Percentiles rank a stretch among this genome's conserved stretches.
These are phyloP conservation scores for Nemania diffusa DNA, from an alignment of 2,329 filamentous ascomycete genomes.

Conservation along the genomic window DNA sequence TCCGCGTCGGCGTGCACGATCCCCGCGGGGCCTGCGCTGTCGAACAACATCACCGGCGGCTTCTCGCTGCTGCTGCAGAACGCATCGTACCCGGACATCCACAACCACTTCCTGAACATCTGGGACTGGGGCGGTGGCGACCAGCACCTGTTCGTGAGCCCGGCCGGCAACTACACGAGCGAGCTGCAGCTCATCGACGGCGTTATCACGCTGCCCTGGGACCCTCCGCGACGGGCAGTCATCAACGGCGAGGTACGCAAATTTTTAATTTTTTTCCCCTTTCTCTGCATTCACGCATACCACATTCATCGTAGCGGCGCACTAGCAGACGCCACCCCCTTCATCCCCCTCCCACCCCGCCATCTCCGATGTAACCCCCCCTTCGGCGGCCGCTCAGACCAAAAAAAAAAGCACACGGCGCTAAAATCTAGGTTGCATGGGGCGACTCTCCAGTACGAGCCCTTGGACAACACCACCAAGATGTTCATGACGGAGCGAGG, in stretches of 20 bases:
- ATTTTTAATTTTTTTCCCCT: neutral
- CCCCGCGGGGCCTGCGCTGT: constrained; percentile 42
- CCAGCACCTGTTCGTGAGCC: constrained; percentile 53
- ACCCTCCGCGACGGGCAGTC: constrained; percentile 50
- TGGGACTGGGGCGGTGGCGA: constrained; percentile 54
- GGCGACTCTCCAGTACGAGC: constrained; percentile 53
- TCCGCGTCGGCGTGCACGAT: constrained; percentile 47
- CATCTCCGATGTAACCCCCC: constrained; percentile 20
- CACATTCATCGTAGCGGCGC: too few species aligned
- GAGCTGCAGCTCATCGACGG: constrained; percentile 54
- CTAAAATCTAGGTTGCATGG: too few species aligned
- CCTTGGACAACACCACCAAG: constrained; percentile 59
- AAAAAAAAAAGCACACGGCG: too few species aligned
- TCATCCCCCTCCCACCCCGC: neutral
- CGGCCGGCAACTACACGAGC: constrained; percentile 51
- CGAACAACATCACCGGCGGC: constrained; percentile 49
- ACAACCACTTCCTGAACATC: constrained; percentile 52
- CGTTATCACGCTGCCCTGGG: constrained; percentile 50
- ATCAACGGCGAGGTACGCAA: constrained; percentile 57
- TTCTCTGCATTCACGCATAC: neutral
- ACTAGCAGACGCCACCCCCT: neutral
- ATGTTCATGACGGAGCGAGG: constrained; percentile 59
- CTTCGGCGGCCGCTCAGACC: neutral
- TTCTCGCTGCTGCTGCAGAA: constrained; percentile 54
- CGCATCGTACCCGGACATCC: constrained; percentile 50